Evolutionary conservation across 129 eudicot genomes (phyloP), one percentile per base, ranked within the genome.

Genomic region (Silybum marianum): DNA sequence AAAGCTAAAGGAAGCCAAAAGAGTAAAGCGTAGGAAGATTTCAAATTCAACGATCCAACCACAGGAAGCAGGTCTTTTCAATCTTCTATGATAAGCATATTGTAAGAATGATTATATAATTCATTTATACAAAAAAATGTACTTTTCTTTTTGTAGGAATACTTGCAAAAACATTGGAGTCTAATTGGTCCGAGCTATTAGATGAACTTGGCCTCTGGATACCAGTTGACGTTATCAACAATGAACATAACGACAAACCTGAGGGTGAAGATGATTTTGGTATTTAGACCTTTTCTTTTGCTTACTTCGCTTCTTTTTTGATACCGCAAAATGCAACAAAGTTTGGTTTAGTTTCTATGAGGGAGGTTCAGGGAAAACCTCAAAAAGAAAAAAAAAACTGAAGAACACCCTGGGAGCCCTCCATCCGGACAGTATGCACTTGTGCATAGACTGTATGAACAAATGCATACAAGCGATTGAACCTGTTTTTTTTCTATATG

Each of bases 231-330:
- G 39, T 90, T 10, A 70, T 73, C 74, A 83, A 90, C 85, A 84
- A 87, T 74, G 99, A 86, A 85, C 99, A 95, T 73, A 87, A 92
- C 68, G 97, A 95, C 90, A 95, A 90, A 81, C 99, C 97, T 2
- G 93, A 89, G 85, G 97, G 90, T 21, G 90, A 85, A 85, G 94
- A 89, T 63, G 99, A 92, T 23, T 81, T 84, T 63, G 99, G 99
- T 95, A 94, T 79, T 28, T 2, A 75, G 34, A 79, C 69, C 39
- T n/a, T 70, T 54, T 69, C 54, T 69, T 26, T 60, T 40, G 21
- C 34, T 14, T 16, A 48, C 1, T 51, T 51, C 62, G 7, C n/a
- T 13, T 51, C 62, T 51, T 51, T 51, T 14, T 19, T 51, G 7
- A 51, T 14, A 42, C 6, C 7, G 62, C 21, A 51, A 51, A 54